Base-by-base conservation (phyloP, 768 basidiomycete genomes). In the Leccinum longicurvipes region DNA sequence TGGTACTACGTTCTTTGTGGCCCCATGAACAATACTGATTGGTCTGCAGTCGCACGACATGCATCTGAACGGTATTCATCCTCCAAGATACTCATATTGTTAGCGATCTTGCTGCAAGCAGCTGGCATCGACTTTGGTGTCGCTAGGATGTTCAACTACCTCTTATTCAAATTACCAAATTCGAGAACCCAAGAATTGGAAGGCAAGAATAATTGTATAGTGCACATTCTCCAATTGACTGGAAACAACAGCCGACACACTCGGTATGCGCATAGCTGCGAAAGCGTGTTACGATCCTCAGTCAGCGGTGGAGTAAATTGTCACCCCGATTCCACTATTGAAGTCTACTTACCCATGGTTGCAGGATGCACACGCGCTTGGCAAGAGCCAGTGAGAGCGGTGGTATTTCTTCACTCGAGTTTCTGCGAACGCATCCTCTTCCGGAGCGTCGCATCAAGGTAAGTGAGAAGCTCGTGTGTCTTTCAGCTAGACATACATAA, bases 251-350 rank as follows among this genome's bases (percentile, higher is more conserved):
- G 95, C 95, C 34, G 95, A 98, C 67, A 78, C 82, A 27, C 87
- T 98, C 50, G 95, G 96, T 8, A 70, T 98, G 46, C 79, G 79
- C 6, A 76, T 98, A 25, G 87, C 88, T 74, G 79, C 91, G 49
- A 80, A 78, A 61, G 95, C 93, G 0, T 98, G 95, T 72, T 98
- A 84, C 67, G 82, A 98, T 65, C 94, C 95, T 0, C 74, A 70
- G 17, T 89, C 86, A 21, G 82, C 91, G 3, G 83, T 89, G 12
- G 77, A 79, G 92, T 93, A 63, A 62, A 25, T 54, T 12, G 17
- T 50, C 42, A 15, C 24, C 36, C 11, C 6, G 3, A 9, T 17
- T 21, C 47, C 3, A 21, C 14, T 31, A 2, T 50, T 27, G 47
- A 8, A 4, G 41, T 48, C 7, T 55, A 52, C 28, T 48, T 31